phyloP scores from a whole-genome alignment of 1,139 yeast species.

The Candida freyschussii region DNA sequence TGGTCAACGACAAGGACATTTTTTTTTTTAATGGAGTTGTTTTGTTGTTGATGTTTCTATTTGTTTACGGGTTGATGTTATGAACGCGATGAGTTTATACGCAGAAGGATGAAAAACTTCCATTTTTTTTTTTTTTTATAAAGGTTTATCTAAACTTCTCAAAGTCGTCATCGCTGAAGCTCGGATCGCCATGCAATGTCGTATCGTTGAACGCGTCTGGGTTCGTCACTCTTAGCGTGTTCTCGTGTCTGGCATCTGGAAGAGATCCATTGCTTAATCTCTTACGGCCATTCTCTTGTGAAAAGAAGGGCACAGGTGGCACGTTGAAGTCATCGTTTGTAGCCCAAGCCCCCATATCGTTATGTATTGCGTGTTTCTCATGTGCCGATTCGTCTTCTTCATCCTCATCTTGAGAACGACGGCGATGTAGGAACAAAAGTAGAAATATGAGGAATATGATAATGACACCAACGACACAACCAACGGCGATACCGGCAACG shows the following conservation, averaged over 20 bases:
- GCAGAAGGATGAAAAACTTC: too few relatives aligned
- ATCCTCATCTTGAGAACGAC: conserved; percentile 20
- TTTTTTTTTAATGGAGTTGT: too few relatives aligned
- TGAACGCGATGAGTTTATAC: too few relatives aligned
- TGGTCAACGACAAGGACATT: conserved; percentile 16
- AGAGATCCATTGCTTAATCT: conserved; percentile 67
- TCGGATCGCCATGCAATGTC: conserved; percentile 14
- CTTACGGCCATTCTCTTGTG: conserved; percentile 28
- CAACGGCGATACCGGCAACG: conserved; percentile 70
- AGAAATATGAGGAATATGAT: conserved; percentile 33
- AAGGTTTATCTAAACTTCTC: conserved; percentile 5
- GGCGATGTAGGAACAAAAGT: conserved; percentile 39
- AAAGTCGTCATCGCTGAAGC: conserved; percentile 12
- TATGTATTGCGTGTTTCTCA: conserved; percentile 20
- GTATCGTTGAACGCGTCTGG: conserved; percentile 23
- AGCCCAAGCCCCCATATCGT: conserved; percentile 15
- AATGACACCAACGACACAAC: conserved; percentile 50
- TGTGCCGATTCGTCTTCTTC: conserved; percentile 16
- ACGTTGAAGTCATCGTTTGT: conserved; percentile 10
- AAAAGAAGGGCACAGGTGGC: conserved; percentile 22
- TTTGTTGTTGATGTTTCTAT: too few relatives aligned
- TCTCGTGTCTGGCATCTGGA: conserved; percentile 47
- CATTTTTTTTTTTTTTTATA: too few relatives aligned
- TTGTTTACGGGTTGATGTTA: too few relatives aligned
- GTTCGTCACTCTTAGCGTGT: conserved; percentile 22